These are phyloP conservation scores for Canavalia gladiata DNA, from an alignment of 306 rosid genomes.

Conservation along the genomic window DNA sequence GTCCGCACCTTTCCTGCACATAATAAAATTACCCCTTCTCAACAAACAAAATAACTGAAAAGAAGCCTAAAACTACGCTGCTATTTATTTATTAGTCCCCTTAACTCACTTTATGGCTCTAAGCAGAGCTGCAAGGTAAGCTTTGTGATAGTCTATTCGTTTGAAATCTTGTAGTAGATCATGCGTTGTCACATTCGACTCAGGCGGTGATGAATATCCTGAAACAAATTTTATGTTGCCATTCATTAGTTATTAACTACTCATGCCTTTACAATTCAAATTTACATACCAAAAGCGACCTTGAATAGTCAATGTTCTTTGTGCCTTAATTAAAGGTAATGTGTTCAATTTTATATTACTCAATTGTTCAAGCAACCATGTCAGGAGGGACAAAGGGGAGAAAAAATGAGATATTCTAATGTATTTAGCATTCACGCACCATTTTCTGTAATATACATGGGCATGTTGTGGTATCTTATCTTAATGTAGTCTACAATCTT, in stretches of 20 bases:
- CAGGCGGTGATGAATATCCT: constrained; percentile 55
- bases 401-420: background rate
- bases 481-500: constrained; percentile 61
- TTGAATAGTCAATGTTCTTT: background rate
- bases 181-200: constrained; percentile 20
- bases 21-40: background rate
- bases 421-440: constrained; percentile 52
- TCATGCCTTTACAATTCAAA: background rate
- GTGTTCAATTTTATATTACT: background rate
- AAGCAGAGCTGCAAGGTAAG: constrained; percentile 64
- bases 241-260: background rate
- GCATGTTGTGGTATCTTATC: constrained; percentile 60
- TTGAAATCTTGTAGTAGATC: constrained; percentile 58
- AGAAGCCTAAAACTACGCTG: background rate
- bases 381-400: background rate
- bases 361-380: constrained; percentile 9
- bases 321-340: background rate
- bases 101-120: constrained; percentile 64
- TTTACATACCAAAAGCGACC: background rate
- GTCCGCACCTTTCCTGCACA: constrained; percentile 71
- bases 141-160: constrained; percentile 63
- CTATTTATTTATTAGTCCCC: background rate
- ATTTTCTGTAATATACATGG: constrained; percentile 74
- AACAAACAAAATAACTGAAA: constrained; percentile 25
- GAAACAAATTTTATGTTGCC: constrained; percentile 30